phyloP scores from a whole-genome alignment of 768 basidiomycete genomes.

The Pleurotus platypus region DNA sequence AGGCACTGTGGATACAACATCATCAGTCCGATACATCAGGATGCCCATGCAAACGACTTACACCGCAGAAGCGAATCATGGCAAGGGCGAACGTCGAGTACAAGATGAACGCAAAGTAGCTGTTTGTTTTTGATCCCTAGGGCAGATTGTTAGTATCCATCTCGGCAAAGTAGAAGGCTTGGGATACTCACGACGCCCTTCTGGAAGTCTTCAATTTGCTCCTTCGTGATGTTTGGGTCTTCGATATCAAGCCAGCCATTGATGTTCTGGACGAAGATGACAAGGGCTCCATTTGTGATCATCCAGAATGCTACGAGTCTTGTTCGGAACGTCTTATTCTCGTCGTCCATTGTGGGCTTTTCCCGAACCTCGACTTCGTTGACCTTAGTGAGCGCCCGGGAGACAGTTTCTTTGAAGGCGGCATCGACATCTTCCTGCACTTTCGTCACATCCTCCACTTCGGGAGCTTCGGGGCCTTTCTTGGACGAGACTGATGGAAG shows the following conservation, averaged over 20 bases:
- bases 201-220: conserved; percentile 12
- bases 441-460: conserved; percentile 83
- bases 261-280: conserved; percentile 10
- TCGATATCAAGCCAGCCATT: conserved; percentile 15
- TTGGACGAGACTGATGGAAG: conserved; percentile 86
- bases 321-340: conserved; percentile 91
- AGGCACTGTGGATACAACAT: conserved; percentile 51
- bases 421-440: conserved; percentile 88
- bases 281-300: conserved; percentile 30
- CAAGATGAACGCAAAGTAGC: conserved; percentile 56
- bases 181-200: background rate
- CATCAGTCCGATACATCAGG: background rate
- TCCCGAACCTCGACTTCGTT: conserved; percentile 62
- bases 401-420: conserved; percentile 89
- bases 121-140: conserved; percentile 36
- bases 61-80: conserved; percentile 53
- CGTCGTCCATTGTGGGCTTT: conserved; percentile 83
- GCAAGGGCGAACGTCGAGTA: conserved; percentile 58
- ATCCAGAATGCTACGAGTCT: conserved; percentile 84
- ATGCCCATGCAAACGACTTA: conserved; percentile 25
- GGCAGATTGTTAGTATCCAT: background rate
- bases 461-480: conserved; percentile 71
- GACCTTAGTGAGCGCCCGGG: conserved; percentile 77
- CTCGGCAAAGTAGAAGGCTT: background rate
- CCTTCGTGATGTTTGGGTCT: conserved; percentile 5